These are phyloP conservation scores for Solidago caesia DNA, from an alignment of 129 eudicot genomes.

Conservation along the genomic window DNA sequence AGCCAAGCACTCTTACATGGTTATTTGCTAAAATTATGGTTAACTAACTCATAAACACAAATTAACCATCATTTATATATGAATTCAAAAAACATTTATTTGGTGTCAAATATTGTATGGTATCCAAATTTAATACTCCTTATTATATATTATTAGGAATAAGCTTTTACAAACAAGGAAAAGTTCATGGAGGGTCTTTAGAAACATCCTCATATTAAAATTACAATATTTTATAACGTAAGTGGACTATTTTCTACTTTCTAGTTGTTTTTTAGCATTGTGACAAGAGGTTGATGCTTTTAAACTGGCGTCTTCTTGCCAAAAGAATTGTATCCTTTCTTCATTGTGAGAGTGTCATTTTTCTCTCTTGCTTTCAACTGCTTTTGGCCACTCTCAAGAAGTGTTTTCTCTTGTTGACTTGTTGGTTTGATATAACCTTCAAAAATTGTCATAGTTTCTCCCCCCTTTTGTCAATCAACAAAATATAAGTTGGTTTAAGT, in stretches of 20 bases:
- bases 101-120: background rate
- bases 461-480: background rate
- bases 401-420: constrained; percentile 16
- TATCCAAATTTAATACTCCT: background rate
- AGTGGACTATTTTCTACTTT: constrained; percentile 28
- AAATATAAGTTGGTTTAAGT: background rate
- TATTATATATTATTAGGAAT: background rate
- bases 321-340: background rate
- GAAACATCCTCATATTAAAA: background rate
- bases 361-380: constrained; percentile 31
- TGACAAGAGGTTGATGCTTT: constrained; percentile 35
- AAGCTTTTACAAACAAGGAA: constrained; percentile 16
- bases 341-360: constrained; percentile 20
- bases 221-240: constrained; percentile 21
- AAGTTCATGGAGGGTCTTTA: constrained; percentile 16
- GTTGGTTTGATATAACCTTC: constrained; percentile 17
- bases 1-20: background rate
- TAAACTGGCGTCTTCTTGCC: constrained; percentile 28
- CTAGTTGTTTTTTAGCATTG: constrained; percentile 18
- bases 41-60: background rate
- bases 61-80: background rate
- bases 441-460: background rate
- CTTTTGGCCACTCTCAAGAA: constrained; percentile 21
- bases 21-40: background rate
- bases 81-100: background rate